Conservation (phyloP, 2,329 filamentous ascomycete genomes). For the Xylaria sp. region DNA sequence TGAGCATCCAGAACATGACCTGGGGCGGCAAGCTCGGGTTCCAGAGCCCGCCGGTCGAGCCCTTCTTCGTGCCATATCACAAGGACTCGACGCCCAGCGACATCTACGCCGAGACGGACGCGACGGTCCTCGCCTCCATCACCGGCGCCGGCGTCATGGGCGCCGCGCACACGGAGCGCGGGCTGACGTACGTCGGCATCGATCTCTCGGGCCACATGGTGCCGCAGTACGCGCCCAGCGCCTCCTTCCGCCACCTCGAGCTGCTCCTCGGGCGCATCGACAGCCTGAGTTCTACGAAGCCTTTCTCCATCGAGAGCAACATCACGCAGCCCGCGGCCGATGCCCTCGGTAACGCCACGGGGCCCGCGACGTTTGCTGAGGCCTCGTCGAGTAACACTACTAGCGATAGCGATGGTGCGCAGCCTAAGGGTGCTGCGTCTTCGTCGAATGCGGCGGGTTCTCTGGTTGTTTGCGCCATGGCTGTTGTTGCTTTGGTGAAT, state of each 20-base stretch:
- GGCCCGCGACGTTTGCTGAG: slow-evolving; percentile 34
- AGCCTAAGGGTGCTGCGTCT: neutral
- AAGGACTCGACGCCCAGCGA: slow-evolving; percentile 49
- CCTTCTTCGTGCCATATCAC: slow-evolving; percentile 77
- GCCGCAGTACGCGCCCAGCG: slow-evolving; percentile 74
- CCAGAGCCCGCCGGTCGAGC: slow-evolving; percentile 66
- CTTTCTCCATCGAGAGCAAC: slow-evolving; percentile 45
- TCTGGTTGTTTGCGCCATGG: neutral
- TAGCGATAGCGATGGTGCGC: neutral
- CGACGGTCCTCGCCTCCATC: slow-evolving; percentile 52
- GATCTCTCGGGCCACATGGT: slow-evolving; percentile 74
- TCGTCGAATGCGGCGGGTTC: slow-evolving; percentile 1
- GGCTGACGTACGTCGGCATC: slow-evolving; percentile 76
- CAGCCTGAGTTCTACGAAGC: slow-evolving; percentile 43
- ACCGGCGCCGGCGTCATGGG: slow-evolving; percentile 76
- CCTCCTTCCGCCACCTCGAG: slow-evolving; percentile 78
- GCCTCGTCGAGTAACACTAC: neutral
- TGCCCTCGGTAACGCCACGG: slow-evolving; percentile 47
- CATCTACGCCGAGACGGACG: slow-evolving; percentile 43
- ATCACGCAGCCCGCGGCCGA: slow-evolving; percentile 44
- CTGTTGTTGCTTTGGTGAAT: slow-evolving; percentile 18
- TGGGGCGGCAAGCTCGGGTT: slow-evolving; percentile 80
- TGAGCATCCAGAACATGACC: slow-evolving; percentile 84
- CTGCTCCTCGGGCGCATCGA: slow-evolving; percentile 77
- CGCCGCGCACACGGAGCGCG: slow-evolving; percentile 76